These are phyloP conservation scores for Rhizodiscina lignyota DNA, from an alignment of 495 filamentous ascomycete genomes.

Conservation along the genomic window DNA sequence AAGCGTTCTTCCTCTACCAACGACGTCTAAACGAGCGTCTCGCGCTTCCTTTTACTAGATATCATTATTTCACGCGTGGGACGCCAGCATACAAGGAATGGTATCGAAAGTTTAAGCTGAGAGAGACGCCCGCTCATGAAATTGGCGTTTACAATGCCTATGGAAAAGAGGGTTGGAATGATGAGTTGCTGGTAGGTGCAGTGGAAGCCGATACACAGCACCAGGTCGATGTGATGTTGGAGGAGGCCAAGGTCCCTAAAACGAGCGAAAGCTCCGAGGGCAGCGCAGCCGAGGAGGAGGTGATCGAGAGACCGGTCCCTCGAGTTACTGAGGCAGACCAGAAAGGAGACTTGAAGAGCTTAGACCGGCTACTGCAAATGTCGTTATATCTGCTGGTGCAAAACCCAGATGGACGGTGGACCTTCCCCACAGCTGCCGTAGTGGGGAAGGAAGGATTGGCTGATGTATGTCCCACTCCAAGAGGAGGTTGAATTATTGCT, in stretches of 20 bases:
- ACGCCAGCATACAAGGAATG: slow-evolving; percentile 75
- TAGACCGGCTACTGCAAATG: slow-evolving; percentile 58
- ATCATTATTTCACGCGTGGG: slow-evolving; percentile 91
- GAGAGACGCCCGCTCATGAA: slow-evolving; percentile 61
- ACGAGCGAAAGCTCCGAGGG: slow-evolving; percentile 30
- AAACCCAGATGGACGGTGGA: slow-evolving; percentile 52
- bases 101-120: slow-evolving; percentile 67
- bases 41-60: slow-evolving; percentile 70
- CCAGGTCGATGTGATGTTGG: slow-evolving; percentile 48
- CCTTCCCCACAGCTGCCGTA: slow-evolving; percentile 55
- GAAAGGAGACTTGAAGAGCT: slow-evolving; percentile 51
- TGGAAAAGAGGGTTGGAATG: slow-evolving; percentile 68
- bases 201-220: slow-evolving; percentile 38
- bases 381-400: slow-evolving; percentile 79
- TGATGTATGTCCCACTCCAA: slow-evolving; percentile 38
- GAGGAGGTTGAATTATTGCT: slow-evolving; percentile 1
- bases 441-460: slow-evolving; percentile 57
- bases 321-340: slow-evolving; percentile 68
- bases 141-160: slow-evolving; percentile 78
- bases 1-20: slow-evolving; percentile 90
- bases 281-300: slow-evolving; percentile 29
- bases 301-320: slow-evolving; percentile 53
- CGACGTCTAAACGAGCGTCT: slow-evolving; percentile 90
- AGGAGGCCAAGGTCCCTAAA: slow-evolving; percentile 53
- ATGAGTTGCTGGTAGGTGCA: slow-evolving; percentile 70